Percentiles rank a stretch among this genome's conserved stretches.
Conservation (phyloP, 257 asterid species). For the Leonotis leonurus region DNA sequence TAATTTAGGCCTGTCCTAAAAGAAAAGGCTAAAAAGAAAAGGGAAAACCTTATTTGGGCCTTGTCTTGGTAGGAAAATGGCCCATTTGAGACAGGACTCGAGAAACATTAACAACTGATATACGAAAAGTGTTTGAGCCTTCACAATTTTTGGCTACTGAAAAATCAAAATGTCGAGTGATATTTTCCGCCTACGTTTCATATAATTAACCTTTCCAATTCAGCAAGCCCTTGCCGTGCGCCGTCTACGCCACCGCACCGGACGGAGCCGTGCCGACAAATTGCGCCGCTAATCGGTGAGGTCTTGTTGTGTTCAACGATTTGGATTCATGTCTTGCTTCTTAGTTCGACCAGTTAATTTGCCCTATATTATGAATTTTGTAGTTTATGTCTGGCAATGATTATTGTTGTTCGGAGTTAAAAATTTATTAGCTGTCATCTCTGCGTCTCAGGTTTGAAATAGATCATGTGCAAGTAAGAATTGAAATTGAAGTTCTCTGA, state of each 20-base stretch:
- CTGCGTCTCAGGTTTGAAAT: not conserved
- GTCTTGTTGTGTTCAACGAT: not conserved
- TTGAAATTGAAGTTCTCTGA: conserved; percentile 2
- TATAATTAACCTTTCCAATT: not conserved
- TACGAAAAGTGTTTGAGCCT: not conserved
- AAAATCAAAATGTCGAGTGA: not conserved
- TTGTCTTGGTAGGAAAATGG: too few species aligned
- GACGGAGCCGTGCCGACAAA: not conserved
- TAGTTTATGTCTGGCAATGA: not conserved
- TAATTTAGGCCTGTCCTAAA: too few species aligned
- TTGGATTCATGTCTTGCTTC: not conserved
- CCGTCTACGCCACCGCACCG: not conserved
- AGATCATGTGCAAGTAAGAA: not conserved
- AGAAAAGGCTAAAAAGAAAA: too few species aligned
- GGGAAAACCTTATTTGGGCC: too few species aligned
- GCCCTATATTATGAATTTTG: not conserved
- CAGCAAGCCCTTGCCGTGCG: not conserved
- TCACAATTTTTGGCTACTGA: not conserved
- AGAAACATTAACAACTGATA: too few species aligned
- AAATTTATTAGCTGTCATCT: not conserved
- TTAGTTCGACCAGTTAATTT: not conserved
- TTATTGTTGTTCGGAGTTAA: not conserved
- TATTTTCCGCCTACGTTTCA: too few species aligned
- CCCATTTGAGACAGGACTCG: too few species aligned
- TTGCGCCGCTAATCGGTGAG: not conserved